A percentile compares a stretch with the other conserved stretches of the same genome.
These are phyloP conservation scores for Tephrocybe sp. DNA, from an alignment of 768 basidiomycete genomes.

Conservation along the genomic window DNA sequence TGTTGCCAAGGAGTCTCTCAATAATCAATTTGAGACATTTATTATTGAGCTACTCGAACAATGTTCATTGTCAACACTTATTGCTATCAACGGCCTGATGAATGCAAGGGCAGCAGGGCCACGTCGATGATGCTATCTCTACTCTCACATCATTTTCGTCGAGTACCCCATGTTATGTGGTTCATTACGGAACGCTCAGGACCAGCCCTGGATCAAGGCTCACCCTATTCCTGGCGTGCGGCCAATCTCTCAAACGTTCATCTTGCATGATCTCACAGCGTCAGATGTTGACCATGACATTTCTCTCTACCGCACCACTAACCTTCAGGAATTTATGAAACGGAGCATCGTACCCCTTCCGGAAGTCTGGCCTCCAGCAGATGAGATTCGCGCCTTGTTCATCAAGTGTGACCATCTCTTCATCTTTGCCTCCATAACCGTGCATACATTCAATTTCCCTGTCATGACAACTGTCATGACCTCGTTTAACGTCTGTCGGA, in stretches of 20 bases:
- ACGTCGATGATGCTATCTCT: not conserved
- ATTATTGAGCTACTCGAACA: not conserved
- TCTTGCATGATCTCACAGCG: not conserved
- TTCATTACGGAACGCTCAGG: conserved; percentile 3
- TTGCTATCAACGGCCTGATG: conserved; percentile 3
- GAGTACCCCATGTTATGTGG: not conserved
- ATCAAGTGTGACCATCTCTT: not conserved
- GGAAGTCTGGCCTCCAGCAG: not conserved
- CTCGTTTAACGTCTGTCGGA: not conserved
- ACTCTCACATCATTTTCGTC: not conserved
- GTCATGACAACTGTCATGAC: not conserved
- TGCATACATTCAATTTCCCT: not conserved
- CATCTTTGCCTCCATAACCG: not conserved
- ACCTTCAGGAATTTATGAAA: not conserved
- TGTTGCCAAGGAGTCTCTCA: not conserved
- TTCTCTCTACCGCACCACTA: not conserved
- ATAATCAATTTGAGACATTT: not conserved
- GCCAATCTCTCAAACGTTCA: not conserved
- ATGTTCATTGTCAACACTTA: not conserved
- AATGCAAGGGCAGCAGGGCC: not conserved
- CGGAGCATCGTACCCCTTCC: not conserved
- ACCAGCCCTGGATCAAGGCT: not conserved
- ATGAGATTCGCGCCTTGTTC: not conserved
- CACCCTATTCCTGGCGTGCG: not conserved
- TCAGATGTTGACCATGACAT: not conserved